Conservation (phyloP, 768 basidiomycete genomes). For the Ramaria sp. region DNA sequence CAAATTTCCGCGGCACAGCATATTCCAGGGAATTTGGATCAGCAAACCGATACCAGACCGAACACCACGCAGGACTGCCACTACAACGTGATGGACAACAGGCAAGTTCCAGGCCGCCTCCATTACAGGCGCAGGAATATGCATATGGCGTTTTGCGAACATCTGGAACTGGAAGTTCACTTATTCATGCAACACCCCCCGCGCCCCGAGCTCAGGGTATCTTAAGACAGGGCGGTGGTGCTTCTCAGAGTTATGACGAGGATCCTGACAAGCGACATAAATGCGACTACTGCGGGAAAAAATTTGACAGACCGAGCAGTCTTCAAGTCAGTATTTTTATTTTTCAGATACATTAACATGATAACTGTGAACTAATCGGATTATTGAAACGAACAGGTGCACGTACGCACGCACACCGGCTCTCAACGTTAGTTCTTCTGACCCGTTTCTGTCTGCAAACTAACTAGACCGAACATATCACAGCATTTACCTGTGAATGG, state of each 20-base stretch:
- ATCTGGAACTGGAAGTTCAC: not conserved
- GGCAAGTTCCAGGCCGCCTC: not conserved
- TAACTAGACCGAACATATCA: not conserved
- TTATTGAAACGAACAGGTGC: not conserved
- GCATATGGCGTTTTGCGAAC: not conserved
- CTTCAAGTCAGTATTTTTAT: not conserved
- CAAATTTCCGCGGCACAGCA: not conserved
- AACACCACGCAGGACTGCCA: not conserved
- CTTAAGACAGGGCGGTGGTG: not conserved
- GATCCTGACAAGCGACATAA: not conserved
- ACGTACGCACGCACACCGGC: constrained; percentile 1
- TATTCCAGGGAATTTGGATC: not conserved
- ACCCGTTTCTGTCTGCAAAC: not conserved
- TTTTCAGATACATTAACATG: not conserved
- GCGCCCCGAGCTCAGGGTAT: not conserved
- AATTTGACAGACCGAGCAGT: constrained; percentile 4
- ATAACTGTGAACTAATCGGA: not conserved
- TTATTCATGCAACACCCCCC: not conserved
- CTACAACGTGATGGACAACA: not conserved
- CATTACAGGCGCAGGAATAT: not conserved
- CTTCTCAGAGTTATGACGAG: not conserved
- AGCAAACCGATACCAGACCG: not conserved
- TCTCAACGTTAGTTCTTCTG: not conserved
- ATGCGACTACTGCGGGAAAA: constrained; percentile 8
- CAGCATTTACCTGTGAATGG: constrained; percentile 1